phyloP scores from a whole-genome alignment of 305 asterid species.

The Fraxinus platypoda region DNA sequence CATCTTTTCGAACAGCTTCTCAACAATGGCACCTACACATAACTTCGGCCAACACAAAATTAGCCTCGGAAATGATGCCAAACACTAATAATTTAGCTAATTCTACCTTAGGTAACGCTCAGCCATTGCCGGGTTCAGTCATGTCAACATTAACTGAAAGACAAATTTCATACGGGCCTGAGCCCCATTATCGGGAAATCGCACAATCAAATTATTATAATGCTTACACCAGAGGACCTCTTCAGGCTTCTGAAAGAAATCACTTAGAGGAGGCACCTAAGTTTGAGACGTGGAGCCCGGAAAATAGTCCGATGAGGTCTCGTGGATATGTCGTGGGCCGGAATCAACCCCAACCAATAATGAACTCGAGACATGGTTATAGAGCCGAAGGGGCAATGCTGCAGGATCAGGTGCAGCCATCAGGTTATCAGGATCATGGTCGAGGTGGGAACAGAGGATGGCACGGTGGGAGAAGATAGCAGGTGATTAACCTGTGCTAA shows the following conservation, averaged over 20 bases:
- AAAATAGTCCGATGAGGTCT: conserved; percentile 58
- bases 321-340: conserved; percentile 38
- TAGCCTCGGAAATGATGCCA: conserved; percentile 38
- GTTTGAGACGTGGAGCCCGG: conserved; percentile 57
- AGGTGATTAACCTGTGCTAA: background rate
- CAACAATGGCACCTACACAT: conserved; percentile 43
- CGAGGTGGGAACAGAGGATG: conserved; percentile 44
- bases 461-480: conserved; percentile 59
- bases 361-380: conserved; percentile 33
- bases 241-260: conserved; percentile 44
- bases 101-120: conserved; percentile 27
- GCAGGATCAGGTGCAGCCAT: conserved; percentile 29
- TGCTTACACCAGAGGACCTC: conserved; percentile 33
- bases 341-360: conserved; percentile 32
- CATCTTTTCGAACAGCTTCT: conserved; percentile 38
- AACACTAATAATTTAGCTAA: conserved; percentile 32
- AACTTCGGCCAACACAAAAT: conserved; percentile 29
- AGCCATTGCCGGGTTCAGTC: conserved; percentile 13
- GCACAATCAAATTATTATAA: conserved; percentile 36
- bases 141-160: background rate
- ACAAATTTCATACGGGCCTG: conserved; percentile 32
- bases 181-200: conserved; percentile 42
- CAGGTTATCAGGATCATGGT: conserved; percentile 40
- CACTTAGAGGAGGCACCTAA: conserved; percentile 34
- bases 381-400: conserved; percentile 35